phyloP scores from a whole-genome alignment of 305 asterid genomes.

The Ajuga reptans region DNA sequence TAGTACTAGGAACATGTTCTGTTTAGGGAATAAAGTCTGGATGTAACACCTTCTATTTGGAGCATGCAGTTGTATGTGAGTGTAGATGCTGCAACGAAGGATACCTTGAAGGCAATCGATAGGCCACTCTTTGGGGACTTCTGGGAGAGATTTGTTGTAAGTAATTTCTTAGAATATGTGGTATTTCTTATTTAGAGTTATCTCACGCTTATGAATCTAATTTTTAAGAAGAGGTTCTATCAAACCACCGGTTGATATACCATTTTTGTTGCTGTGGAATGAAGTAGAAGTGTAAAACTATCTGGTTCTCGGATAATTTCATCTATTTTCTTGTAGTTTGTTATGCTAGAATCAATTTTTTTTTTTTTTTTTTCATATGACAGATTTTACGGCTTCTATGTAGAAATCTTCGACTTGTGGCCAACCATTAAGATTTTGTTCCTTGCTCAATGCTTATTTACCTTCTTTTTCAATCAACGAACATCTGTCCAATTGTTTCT shows the following conservation, averaged over 20 bases:
- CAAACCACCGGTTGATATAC: neutral
- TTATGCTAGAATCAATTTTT: neutral
- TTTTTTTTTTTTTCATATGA: neutral
- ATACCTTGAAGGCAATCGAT: conserved; percentile 93
- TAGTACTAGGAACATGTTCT: neutral
- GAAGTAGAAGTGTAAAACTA: neutral
- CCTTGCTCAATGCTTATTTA: neutral
- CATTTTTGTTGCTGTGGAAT: neutral
- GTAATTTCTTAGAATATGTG: conserved; percentile 21
- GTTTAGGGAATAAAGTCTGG: neutral
- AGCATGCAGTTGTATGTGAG: conserved; percentile 79
- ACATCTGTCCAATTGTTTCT: neutral
- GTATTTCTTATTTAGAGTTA: neutral
- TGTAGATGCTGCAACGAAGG: conserved; percentile 95
- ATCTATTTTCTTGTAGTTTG: neutral
- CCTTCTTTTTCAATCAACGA: neutral
- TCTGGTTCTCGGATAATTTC: neutral
- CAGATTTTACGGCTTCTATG: neutral
- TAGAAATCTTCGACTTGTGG: neutral
- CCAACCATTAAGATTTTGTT: neutral
- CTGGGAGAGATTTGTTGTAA: conserved; percentile 89
- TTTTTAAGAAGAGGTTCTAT: neutral
- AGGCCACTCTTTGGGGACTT: conserved; percentile 92
- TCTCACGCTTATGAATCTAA: neutral
- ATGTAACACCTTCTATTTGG: conserved; percentile 19